A percentile compares a stretch with the other conserved stretches of the same genome.
These are phyloP conservation scores for Chamaecrista fasciculata DNA, from an alignment of 306 rosid species.

Conservation along the genomic window DNA sequence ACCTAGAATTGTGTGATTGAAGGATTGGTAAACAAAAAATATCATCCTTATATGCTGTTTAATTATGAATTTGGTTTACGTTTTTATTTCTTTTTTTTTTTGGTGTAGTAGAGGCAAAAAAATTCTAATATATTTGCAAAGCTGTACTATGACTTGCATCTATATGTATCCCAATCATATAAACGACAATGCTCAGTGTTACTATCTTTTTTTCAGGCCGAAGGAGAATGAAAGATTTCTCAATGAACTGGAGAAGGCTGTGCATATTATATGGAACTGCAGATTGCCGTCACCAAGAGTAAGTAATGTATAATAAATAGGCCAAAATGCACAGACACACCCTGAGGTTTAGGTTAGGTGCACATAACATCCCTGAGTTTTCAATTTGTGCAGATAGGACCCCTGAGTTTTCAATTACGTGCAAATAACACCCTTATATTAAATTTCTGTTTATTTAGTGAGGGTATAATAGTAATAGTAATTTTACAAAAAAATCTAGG, in stretches of 20 bases:
- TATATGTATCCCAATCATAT: neutral
- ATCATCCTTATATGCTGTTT: constrained; percentile 1
- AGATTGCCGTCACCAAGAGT: constrained; percentile 94
- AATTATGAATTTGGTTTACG: neutral
- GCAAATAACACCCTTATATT: too few species aligned
- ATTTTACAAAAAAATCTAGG: too few species aligned
- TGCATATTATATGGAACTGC: constrained; percentile 90
- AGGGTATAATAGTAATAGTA: too few species aligned
- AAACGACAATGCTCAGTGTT: neutral
- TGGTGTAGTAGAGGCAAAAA: neutral
- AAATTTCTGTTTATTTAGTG: too few species aligned
- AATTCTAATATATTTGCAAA: constrained; percentile 5
- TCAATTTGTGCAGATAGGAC: too few species aligned
- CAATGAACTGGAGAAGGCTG: constrained; percentile 71
- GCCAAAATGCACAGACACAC: too few species aligned
- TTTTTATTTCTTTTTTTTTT: neutral
- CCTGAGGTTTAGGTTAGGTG: too few species aligned
- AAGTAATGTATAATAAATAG: too few species aligned
- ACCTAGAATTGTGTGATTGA: neutral
- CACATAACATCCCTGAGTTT: too few species aligned
- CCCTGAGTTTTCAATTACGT: too few species aligned
- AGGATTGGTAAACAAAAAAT: neutral
- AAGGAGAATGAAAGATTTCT: constrained; percentile 74
- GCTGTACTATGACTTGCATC: constrained; percentile 1
- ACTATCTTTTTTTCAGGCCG: constrained; percentile 52